Percentiles rank a stretch among this genome's conserved stretches.
phyloP scores from a whole-genome alignment of 2,329 filamentous ascomycete genomes.

The Xylariales sp. region DNA sequence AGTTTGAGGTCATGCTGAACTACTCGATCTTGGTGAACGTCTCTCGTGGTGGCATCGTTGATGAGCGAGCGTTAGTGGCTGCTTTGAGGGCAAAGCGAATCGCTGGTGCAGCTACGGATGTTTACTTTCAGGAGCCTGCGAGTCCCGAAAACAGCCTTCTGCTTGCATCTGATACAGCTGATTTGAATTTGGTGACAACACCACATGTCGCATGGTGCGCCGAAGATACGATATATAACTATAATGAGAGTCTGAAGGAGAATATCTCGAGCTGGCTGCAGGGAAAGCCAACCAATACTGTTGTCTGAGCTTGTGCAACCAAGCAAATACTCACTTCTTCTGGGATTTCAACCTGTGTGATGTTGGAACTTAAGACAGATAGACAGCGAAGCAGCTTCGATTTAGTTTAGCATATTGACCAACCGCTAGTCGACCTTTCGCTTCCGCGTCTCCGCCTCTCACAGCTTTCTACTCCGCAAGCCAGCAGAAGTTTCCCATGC shows the following conservation, averaged over 20 bases:
- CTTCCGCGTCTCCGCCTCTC: no score
- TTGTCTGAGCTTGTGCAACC: neutral
- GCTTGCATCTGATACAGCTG: slow-evolving; percentile 17
- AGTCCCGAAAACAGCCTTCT: slow-evolving; percentile 17
- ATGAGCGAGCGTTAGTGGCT: slow-evolving; percentile 23
- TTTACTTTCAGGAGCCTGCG: slow-evolving; percentile 24
- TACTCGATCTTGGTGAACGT: slow-evolving; percentile 25
- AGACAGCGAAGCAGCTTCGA: no score
- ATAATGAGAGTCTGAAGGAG: slow-evolving; percentile 17
- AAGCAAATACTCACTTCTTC: neutral
- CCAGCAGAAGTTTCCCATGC: neutral
- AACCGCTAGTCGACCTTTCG: no score
- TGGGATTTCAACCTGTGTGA: no score
- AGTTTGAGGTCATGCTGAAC: slow-evolving; percentile 20
- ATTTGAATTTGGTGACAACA: slow-evolving; percentile 25
- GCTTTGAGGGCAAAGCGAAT: slow-evolving; percentile 22
- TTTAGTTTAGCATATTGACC: no score
- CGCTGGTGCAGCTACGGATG: slow-evolving; percentile 25
- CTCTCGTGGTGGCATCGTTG: slow-evolving; percentile 27
- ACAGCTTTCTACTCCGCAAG: neutral
- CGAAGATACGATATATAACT: slow-evolving; percentile 24
- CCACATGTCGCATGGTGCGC: slow-evolving; percentile 28
- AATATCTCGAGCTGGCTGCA: slow-evolving; percentile 22
- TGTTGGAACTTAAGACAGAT: no score
- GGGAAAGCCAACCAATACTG: slow-evolving; percentile 5